Conservation (phyloP, 163 green algal species). For the Volvox carteri region DNA sequence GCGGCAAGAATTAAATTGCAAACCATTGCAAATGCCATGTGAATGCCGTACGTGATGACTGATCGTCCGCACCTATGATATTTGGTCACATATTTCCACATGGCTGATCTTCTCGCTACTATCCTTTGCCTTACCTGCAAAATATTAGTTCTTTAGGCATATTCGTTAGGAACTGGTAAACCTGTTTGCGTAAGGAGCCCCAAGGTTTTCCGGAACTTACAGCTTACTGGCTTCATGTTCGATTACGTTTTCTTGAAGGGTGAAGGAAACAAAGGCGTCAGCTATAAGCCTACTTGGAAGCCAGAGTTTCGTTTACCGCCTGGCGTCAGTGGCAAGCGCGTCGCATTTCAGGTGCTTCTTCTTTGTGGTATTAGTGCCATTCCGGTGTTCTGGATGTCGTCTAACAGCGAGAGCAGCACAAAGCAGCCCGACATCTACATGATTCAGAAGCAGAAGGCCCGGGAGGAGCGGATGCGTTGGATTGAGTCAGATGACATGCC, state of each 20-base stretch:
- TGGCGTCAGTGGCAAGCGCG: constrained; percentile 50
- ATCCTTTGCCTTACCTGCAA: no score
- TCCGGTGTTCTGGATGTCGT: constrained; percentile 16
- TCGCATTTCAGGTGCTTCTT: constrained; percentile 45
- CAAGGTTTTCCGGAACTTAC: no score
- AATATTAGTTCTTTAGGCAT: no score
- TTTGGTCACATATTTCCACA: no score
- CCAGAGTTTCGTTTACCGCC: constrained; percentile 59
- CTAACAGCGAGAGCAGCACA: not conserved
- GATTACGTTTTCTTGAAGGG: constrained; percentile 59
- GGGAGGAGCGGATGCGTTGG: constrained; percentile 63
- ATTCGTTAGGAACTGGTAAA: no score
- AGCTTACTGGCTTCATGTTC: constrained; percentile 46
- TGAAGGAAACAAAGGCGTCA: constrained; percentile 64
- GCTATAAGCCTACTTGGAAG: constrained; percentile 67
- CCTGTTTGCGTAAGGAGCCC: no score
- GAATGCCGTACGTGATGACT: no score
- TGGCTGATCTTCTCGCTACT: no score
- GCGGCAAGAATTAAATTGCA: no score
- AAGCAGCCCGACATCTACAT: constrained; percentile 56
- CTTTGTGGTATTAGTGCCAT: constrained; percentile 45
- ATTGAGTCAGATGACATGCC: constrained; percentile 64
- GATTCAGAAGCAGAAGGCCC: constrained; percentile 57
- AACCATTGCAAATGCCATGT: no score
- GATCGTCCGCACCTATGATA: no score